A percentile compares a stretch with the other conserved stretches of the same genome.
phyloP scores from a whole-genome alignment of 2,329 filamentous ascomycete genomes.

The Colletotrichum lini region DNA sequence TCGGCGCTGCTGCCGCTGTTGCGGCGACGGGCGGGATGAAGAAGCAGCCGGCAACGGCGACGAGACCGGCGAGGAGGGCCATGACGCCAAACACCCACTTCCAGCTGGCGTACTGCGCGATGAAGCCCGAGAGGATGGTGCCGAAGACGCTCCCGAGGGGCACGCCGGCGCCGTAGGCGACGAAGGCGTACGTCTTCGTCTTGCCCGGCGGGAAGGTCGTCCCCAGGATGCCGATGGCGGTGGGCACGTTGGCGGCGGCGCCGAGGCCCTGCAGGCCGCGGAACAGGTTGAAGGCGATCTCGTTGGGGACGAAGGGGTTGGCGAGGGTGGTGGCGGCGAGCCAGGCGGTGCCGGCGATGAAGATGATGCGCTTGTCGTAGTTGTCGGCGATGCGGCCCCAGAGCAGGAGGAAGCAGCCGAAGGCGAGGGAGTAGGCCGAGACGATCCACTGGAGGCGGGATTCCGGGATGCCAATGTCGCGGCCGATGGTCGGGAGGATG shows the following conservation, averaged over 20 bases:
- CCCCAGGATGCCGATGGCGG: slow-evolving; percentile 78
- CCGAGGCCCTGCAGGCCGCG: slow-evolving; percentile 78
- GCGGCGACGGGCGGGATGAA: slow-evolving; percentile 65
- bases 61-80: slow-evolving; percentile 70
- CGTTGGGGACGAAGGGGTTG: slow-evolving; percentile 75
- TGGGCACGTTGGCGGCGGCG: slow-evolving; percentile 78
- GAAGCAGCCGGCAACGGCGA: slow-evolving; percentile 70
- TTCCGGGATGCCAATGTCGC: slow-evolving; percentile 69
- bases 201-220: slow-evolving; percentile 77
- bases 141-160: slow-evolving; percentile 76
- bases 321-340: slow-evolving; percentile 71
- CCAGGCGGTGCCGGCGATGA: slow-evolving; percentile 75
- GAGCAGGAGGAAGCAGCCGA: slow-evolving; percentile 77
- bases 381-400: slow-evolving; percentile 79
- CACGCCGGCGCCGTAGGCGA: slow-evolving; percentile 74
- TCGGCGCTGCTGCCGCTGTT: slow-evolving; percentile 48
- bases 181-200: slow-evolving; percentile 80
- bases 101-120: slow-evolving; percentile 75
- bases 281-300: slow-evolving; percentile 78
- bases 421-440: slow-evolving; percentile 75
- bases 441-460: slow-evolving; percentile 76
- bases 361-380: slow-evolving; percentile 76
- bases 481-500: slow-evolving; percentile 73
- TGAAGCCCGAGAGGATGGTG: slow-evolving; percentile 74
- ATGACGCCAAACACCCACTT: slow-evolving; percentile 78